These are phyloP conservation scores for Hypoxylon sp. DNA, from an alignment of 2,329 filamentous ascomycete species.

Conservation along the genomic window DNA sequence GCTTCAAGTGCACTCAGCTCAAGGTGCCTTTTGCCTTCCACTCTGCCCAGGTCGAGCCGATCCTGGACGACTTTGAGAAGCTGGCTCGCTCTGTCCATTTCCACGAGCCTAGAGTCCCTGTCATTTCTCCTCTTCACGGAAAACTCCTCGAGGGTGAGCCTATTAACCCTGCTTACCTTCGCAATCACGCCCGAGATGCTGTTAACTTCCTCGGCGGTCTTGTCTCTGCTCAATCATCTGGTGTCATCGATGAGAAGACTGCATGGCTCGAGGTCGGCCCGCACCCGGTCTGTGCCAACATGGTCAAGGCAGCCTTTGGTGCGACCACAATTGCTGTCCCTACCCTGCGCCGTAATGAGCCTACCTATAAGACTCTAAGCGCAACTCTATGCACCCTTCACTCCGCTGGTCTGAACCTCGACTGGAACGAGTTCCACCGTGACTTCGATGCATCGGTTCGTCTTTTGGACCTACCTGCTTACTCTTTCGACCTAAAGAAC, in stretches of 20 bases:
- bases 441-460: conserved; percentile 71
- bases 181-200: conserved; percentile 74
- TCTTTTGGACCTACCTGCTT: conserved; percentile 76
- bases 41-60: conserved; percentile 74
- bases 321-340: conserved; percentile 68
- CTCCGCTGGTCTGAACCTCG: conserved; percentile 69
- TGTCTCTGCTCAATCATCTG: conserved; percentile 69
- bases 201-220: conserved; percentile 79
- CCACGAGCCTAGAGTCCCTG: conserved; percentile 68
- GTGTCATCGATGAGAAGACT: conserved; percentile 74
- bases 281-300: conserved; percentile 76
- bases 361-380: conserved; percentile 74
- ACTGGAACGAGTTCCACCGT: conserved; percentile 77
- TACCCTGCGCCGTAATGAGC: conserved; percentile 73
- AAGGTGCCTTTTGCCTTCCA: conserved; percentile 78
- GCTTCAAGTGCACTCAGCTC: conserved; percentile 73
- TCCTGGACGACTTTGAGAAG: conserved; percentile 71
- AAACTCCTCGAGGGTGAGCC: conserved; percentile 71
- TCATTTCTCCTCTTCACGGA: conserved; percentile 78
- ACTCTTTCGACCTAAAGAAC: conserved; percentile 78
- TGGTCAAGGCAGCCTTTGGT: conserved; percentile 76
- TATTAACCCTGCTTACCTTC: conserved; percentile 74
- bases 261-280: conserved; percentile 83
- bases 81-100: conserved; percentile 68
- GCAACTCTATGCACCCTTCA: conserved; percentile 70